phyloP scores from a whole-genome alignment of 305 asterid genomes.

The Fraxinus albicans region DNA sequence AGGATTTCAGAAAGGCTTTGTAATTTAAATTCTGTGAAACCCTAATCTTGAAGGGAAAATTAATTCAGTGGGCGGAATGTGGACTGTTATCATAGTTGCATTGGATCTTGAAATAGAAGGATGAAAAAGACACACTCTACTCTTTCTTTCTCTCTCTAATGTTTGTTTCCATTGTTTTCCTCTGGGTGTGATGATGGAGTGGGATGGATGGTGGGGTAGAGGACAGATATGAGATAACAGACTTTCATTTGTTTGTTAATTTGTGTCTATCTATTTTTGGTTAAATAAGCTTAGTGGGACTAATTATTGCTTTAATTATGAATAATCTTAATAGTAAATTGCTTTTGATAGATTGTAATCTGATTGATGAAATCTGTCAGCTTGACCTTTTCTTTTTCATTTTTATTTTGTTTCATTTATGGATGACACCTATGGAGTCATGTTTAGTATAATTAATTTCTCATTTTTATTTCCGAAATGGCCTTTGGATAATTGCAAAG shows the following conservation, averaged over 20 bases:
- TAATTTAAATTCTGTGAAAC: not conserved
- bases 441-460: too few species aligned
- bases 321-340: not conserved
- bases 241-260: not conserved
- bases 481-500: not conserved
- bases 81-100: conserved; percentile 13
- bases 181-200: conserved; percentile 9
- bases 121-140: conserved; percentile 22
- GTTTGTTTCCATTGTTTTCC: not conserved
- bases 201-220: not conserved
- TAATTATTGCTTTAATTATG: conserved; percentile 21
- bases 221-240: not conserved
- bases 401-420: not conserved
- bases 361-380: not conserved
- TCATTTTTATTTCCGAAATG: too few species aligned
- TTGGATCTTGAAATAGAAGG: conserved; percentile 29
- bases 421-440: not conserved
- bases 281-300: conserved; percentile 12
- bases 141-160: conserved; percentile 25
- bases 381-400: not conserved
- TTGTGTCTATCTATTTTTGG: not conserved
- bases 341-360: not conserved
- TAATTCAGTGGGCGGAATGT: not conserved
- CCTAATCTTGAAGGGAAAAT: not conserved
- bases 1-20: not conserved